Percentiles rank a stretch among this genome's conserved stretches.
Conservation (phyloP, 371 early-diverging fungal species). For the Apophysomyces variabilis region DNA sequence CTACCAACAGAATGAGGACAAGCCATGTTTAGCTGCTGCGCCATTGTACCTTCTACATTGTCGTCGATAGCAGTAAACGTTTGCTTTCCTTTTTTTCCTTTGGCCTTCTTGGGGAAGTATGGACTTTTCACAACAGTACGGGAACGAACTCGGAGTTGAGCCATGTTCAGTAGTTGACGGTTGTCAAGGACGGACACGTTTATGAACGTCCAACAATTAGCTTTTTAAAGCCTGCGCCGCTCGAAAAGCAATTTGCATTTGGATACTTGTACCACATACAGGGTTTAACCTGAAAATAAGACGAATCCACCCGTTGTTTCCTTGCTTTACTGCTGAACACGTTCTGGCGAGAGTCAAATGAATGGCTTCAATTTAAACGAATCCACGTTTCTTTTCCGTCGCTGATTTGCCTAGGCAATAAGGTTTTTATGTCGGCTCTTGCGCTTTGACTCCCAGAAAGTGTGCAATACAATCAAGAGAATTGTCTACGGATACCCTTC, state of each 20-base stretch:
- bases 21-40: neutral
- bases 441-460: no score
- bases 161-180: conserved; percentile 7
- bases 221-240: neutral
- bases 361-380: no score
- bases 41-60: conserved; percentile 25
- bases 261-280: no score
- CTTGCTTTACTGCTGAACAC: no score
- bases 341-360: no score
- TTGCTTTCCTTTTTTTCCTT: conserved; percentile 5
- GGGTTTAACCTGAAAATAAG: no score
- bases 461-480: no score
- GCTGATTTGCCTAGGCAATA: no score
- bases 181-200: neutral
- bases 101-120: neutral
- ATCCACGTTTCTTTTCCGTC: no score
- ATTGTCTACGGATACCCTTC: no score
- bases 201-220: neutral
- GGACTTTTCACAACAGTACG: neutral
- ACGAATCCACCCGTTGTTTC: no score
- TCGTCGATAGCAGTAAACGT: conserved; percentile 32
- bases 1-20: conserved; percentile 15
- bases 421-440: no score
- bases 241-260: neutral
- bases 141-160: conserved; percentile 4